A percentile compares a stretch with the other conserved stretches of the same genome.
phyloP scores from a whole-genome alignment of 495 filamentous ascomycete species.

The Annulohypoxylon nitens region DNA sequence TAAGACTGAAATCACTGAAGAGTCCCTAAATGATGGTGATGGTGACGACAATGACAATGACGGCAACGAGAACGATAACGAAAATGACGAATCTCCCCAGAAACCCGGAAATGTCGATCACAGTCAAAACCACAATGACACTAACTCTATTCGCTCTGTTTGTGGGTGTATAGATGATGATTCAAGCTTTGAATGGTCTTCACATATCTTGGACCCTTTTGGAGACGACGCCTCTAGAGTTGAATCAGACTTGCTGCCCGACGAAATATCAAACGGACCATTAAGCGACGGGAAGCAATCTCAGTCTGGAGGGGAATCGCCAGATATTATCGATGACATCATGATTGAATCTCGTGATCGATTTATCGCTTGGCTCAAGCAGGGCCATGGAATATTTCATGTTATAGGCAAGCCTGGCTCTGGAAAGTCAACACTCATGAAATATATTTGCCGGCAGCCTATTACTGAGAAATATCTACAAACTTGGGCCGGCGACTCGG shows the following conservation, averaged over 20 bases:
- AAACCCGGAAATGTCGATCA: too few relatives aligned
- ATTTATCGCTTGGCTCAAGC: background rate
- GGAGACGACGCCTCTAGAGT: background rate
- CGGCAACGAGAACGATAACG: background rate
- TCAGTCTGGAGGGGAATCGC: background rate
- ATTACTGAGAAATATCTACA: background rate
- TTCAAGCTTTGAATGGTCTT: background rate
- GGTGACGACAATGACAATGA: background rate
- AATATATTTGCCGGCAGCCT: background rate
- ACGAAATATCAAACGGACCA: background rate
- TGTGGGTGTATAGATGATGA: background rate
- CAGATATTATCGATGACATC: background rate
- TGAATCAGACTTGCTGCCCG: background rate
- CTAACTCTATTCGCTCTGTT: background rate
- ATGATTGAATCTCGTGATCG: background rate
- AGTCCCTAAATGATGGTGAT: background rate
- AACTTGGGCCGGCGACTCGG: background rate
- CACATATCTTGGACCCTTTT: background rate
- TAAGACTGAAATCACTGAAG: background rate
- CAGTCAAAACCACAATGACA: too few relatives aligned
- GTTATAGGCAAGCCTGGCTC: background rate
- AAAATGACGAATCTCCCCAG: too few relatives aligned
- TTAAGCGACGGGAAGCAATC: background rate
- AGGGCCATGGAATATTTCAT: background rate
- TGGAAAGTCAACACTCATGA: constrained; percentile 1